Percentiles rank a stretch among this genome's conserved stretches.
Conservation (phyloP, 441 rosid genomes). For the Erodium texanum region DNA sequence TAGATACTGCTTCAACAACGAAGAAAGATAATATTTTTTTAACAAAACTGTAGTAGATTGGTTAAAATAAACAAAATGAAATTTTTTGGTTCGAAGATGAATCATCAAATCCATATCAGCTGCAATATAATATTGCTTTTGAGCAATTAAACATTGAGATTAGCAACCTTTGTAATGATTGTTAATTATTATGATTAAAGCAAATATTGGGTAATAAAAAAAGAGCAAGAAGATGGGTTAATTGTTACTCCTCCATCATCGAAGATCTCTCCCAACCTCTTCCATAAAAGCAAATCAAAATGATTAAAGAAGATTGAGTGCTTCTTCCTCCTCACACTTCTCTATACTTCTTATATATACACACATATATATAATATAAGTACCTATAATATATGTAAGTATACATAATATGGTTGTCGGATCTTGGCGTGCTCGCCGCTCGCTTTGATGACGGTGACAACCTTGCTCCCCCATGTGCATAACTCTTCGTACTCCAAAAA, state of each 20-base stretch:
- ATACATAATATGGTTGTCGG: not conserved
- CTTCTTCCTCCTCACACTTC: not conserved
- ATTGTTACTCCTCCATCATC: not conserved
- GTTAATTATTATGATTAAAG: not conserved
- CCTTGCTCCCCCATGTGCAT: not conserved
- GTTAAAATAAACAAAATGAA: too few relatives aligned
- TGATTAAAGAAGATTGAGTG: not conserved
- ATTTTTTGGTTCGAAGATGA: too few relatives aligned
- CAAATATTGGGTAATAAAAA: not conserved
- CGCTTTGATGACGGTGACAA: not conserved
- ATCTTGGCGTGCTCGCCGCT: not conserved
- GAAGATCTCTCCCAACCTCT: not conserved
- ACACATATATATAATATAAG: not conserved
- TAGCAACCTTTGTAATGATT: not conserved
- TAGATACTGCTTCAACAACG: too few relatives aligned
- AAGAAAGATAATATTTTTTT: too few relatives aligned
- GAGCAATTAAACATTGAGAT: too few relatives aligned
- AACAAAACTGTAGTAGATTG: too few relatives aligned
- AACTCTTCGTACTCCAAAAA: not conserved
- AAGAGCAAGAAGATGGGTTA: not conserved
- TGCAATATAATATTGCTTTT: too few relatives aligned
- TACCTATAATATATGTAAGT: conserved; percentile 23
- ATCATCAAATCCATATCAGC: too few relatives aligned
- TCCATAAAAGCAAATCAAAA: not conserved
- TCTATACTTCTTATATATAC: not conserved